phyloP scores from a whole-genome alignment of 1,139 yeast genomes.

The Geotrichum histeridarum region DNA sequence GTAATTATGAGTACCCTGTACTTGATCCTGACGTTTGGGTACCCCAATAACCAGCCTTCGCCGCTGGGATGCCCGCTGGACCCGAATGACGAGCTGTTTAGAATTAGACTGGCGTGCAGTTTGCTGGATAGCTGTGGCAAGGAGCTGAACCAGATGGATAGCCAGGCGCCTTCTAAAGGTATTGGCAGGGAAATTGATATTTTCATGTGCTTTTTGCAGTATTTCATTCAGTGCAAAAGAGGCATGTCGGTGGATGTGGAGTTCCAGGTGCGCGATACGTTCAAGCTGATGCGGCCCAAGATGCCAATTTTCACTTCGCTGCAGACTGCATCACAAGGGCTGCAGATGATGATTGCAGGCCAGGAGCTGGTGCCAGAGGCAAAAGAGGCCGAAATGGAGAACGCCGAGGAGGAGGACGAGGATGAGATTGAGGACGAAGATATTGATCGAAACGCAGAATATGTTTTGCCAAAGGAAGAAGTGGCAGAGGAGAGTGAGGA shows the following conservation, averaged over 20 bases:
- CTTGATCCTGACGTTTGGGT: slow-evolving; percentile 61
- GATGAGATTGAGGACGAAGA: slow-evolving; percentile 19
- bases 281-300: slow-evolving; percentile 36
- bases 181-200: slow-evolving; percentile 39
- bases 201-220: slow-evolving; percentile 64
- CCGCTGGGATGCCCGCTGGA: slow-evolving; percentile 50
- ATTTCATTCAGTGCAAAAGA: slow-evolving; percentile 61
- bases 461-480: slow-evolving; percentile 19
- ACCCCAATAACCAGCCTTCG: slow-evolving; percentile 57
- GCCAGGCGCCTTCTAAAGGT: slow-evolving; percentile 21
- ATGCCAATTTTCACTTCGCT: slow-evolving; percentile 42
- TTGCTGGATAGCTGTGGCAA: slow-evolving; percentile 35
- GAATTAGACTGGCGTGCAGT: slow-evolving; percentile 53
- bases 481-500: slow-evolving; percentile 22
- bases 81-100: slow-evolving; percentile 62
- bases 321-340: slow-evolving; percentile 30
- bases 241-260: slow-evolving; percentile 64
- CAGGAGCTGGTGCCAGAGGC: slow-evolving; percentile 13
- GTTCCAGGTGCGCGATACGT: slow-evolving; percentile 48
- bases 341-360: slow-evolving; percentile 25
- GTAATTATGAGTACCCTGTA: slow-evolving; percentile 54
- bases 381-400: slow-evolving; percentile 26
- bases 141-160: slow-evolving; percentile 19
- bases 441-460: slow-evolving; percentile 20
- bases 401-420: slow-evolving; percentile 27